A percentile compares a stretch with the other conserved stretches of the same genome.
Evolutionary conservation across 139 green algal genomes (phyloP).

Genomic region (Coelastrella sp.): DNA sequence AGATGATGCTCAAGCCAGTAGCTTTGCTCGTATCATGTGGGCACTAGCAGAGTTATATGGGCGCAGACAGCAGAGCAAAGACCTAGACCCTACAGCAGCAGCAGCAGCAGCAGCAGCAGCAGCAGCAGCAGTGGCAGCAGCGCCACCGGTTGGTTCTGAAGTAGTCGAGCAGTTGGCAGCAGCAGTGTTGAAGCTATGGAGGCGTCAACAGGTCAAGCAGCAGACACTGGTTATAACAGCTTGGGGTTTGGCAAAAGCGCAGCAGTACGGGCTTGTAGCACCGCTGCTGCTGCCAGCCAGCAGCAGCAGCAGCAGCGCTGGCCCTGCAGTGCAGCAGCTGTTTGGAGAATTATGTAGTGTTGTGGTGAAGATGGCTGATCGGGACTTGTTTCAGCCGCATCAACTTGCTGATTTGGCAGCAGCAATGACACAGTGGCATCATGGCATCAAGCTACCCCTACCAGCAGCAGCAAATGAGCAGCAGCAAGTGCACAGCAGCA

Average conservation of each 20-base stretch:
- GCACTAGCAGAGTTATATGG: not conserved
- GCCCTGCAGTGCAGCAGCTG: not conserved
- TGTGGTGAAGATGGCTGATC: not conserved
- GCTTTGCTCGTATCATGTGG: conserved; percentile 14
- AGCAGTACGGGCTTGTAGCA: not conserved
- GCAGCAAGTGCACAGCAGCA: no score
- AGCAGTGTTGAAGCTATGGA: not conserved
- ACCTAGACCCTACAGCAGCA: no score
- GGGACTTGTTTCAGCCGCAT: not conserved
- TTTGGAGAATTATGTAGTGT: not conserved
- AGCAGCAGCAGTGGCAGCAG: not conserved
- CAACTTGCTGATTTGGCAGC: conserved; percentile 25
- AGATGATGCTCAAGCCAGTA: not conserved
- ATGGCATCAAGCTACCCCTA: not conserved
- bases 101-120: not conserved
- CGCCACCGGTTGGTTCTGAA: not conserved
- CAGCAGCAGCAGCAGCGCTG: not conserved
- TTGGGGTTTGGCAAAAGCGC: not conserved
- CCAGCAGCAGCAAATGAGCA: not conserved
- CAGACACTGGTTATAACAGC: not conserved
- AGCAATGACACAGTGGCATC: not conserved
- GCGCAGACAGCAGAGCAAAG: conserved; percentile 18
- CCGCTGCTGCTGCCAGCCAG: conserved; percentile 10
- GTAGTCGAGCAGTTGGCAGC: conserved; percentile 4
- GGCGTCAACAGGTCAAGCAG: not conserved